phyloP scores from a whole-genome alignment of 2,329 filamentous ascomycete species.

The Fusarium brachygibbosum region DNA sequence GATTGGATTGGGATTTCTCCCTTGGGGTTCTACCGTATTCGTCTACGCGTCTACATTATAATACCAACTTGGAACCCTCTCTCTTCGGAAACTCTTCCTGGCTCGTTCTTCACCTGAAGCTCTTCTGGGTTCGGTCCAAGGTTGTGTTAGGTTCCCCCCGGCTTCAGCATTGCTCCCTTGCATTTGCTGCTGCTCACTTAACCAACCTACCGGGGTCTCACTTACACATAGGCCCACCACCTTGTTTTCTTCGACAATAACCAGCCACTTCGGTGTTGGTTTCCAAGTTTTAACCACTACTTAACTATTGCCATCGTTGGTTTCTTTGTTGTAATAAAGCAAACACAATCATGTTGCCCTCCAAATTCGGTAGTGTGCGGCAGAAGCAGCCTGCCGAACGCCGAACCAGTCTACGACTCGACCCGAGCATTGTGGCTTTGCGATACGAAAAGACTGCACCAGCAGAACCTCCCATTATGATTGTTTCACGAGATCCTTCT shows the following conservation, averaged over 20 bases:
- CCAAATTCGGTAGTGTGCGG: slow-evolving; percentile 60
- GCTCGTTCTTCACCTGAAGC: no score
- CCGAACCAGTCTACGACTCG: slow-evolving; percentile 59
- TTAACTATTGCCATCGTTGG: slow-evolving; percentile 21
- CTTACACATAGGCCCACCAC: slow-evolving; percentile 27
- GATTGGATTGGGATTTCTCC: slow-evolving; percentile 26
- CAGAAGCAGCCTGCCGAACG: slow-evolving; percentile 56
- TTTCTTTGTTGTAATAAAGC: slow-evolving; percentile 24
- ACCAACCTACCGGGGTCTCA: slow-evolving; percentile 32
- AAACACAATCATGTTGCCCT: slow-evolving; percentile 53
- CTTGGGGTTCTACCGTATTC: slow-evolving; percentile 22
- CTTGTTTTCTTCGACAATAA: slow-evolving; percentile 13
- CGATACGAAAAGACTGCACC: slow-evolving; percentile 73
- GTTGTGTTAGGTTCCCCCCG: slow-evolving; percentile 19
- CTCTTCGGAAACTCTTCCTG: no score
- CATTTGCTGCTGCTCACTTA: slow-evolving; percentile 28
- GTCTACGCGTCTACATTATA: slow-evolving; percentile 23
- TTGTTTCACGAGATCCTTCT: slow-evolving; percentile 61
- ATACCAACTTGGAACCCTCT: slow-evolving; percentile 13
- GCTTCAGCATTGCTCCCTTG: slow-evolving; percentile 40
- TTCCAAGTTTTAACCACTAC: slow-evolving; percentile 14
- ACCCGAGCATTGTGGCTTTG: slow-evolving; percentile 65
- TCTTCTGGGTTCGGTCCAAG: slow-evolving; percentile 21
- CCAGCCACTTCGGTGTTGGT: slow-evolving; percentile 23
- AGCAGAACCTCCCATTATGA: slow-evolving; percentile 69